Conservation (phyloP, 495 filamentous ascomycete genomes). For the Talaromyces proteolyticus region DNA sequence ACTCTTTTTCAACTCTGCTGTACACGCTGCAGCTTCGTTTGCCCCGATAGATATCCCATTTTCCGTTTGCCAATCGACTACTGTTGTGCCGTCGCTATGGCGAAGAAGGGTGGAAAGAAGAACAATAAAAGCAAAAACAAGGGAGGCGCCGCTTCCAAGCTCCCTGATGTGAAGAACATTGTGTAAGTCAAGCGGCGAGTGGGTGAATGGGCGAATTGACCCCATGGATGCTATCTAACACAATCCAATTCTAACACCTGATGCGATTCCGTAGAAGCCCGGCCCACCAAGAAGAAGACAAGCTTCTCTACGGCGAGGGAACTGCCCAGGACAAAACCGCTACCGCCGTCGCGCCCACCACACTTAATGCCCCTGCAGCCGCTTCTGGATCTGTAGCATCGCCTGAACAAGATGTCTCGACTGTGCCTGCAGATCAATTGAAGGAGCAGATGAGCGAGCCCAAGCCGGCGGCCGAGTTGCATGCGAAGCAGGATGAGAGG, state of each 20-base stretch:
- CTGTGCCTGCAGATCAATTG: conserved; percentile 13
- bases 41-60: background rate
- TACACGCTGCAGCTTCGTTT: background rate
- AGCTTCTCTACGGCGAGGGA: conserved; percentile 25
- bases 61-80: background rate
- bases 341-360: conserved; percentile 14
- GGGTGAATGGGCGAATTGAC: no score
- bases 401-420: background rate
- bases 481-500: conserved; percentile 1
- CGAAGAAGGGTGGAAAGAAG: conserved; percentile 42
- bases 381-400: conserved; percentile 6
- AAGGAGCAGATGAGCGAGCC: conserved; percentile 9
- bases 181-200: conserved; percentile 43
- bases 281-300: conserved; percentile 34
- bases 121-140: conserved; percentile 30
- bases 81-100: conserved; percentile 20
- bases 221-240: no score
- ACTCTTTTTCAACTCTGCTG: background rate
- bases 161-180: conserved; percentile 29
- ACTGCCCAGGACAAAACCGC: conserved; percentile 17
- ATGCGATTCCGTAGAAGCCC: conserved; percentile 21
- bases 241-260: conserved; percentile 4
- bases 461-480: conserved; percentile 11
- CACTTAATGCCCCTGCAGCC: conserved; percentile 17
- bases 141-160: conserved; percentile 26